These are phyloP conservation scores for Schwanniomyces etchellsii DNA, from an alignment of 1,139 yeast genomes.

Conservation along the genomic window DNA sequence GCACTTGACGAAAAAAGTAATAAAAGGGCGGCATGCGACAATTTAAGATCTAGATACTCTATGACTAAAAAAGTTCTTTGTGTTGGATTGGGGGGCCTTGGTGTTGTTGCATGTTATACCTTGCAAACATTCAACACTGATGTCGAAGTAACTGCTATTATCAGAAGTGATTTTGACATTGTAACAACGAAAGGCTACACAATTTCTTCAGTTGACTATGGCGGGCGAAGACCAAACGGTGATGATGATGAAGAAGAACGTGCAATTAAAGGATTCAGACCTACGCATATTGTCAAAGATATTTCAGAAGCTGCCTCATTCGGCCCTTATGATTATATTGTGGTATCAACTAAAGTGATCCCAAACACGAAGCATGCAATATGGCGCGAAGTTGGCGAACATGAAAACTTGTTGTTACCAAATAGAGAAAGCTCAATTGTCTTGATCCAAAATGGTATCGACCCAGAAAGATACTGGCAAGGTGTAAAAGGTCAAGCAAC, in stretches of 20 bases:
- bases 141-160: constrained; percentile 21
- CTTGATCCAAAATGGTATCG: constrained; percentile 30
- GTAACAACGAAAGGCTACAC: constrained; percentile 23
- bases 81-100: constrained; percentile 61
- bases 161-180: constrained; percentile 26
- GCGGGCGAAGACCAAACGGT: constrained; percentile 11
- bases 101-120: constrained; percentile 23
- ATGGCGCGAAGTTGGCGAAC: constrained; percentile 16
- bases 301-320: constrained; percentile 16
- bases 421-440: constrained; percentile 15
- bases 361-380: constrained; percentile 16
- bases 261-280: constrained; percentile 18
- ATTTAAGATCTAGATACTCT: no score
- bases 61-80: constrained; percentile 35
- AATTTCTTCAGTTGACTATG: constrained; percentile 22
- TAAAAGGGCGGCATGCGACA: no score
- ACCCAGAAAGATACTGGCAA: constrained; percentile 22
- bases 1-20: no score
- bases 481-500: constrained; percentile 9
- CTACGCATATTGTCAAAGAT: constrained; percentile 18
- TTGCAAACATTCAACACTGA: constrained; percentile 18
- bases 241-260: constrained; percentile 11
- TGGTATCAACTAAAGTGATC: constrained; percentile 28
- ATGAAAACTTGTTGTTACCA: constrained; percentile 9
- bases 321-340: constrained; percentile 28